Evolutionary conservation across 495 filamentous ascomycete genomes (phyloP).

Genomic region (Tuber umbilicatum): DNA sequence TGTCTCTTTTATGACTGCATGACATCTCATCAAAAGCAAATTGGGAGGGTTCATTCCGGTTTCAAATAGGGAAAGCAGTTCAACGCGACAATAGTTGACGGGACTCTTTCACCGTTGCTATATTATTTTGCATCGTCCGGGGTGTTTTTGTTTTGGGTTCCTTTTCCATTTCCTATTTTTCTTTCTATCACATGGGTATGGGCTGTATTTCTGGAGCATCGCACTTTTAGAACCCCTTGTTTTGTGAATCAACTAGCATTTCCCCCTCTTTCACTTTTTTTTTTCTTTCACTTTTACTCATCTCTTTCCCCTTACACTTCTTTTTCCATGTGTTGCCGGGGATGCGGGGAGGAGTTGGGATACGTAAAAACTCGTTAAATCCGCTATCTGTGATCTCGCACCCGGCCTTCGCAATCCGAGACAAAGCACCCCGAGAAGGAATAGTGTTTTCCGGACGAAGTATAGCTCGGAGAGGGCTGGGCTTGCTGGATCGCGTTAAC

Average conservation of each 20-base stretch:
- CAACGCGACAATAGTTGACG: constrained; percentile 25
- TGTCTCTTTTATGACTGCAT: constrained; percentile 42
- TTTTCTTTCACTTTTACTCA: constrained; percentile 14
- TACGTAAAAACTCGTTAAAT: too few relatives aligned
- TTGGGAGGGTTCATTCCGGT: constrained; percentile 36
- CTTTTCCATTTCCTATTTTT: constrained; percentile 35
- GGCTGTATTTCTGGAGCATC: constrained; percentile 40
- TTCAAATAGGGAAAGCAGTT: constrained; percentile 33
- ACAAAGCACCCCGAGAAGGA: too few relatives aligned
- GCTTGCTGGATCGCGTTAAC: too few relatives aligned
- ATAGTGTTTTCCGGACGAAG: too few relatives aligned
- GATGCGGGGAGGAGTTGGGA: neutral
- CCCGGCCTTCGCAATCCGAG: too few relatives aligned
- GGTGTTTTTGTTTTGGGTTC: constrained; percentile 41
- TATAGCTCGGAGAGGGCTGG: too few relatives aligned
- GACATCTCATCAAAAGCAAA: constrained; percentile 40
- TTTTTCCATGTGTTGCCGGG: constrained; percentile 34
- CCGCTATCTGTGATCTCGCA: too few relatives aligned
- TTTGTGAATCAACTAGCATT: constrained; percentile 39
- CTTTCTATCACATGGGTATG: constrained; percentile 33
- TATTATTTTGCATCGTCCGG: constrained; percentile 39
- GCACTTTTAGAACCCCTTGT: constrained; percentile 39
- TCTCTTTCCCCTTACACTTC: constrained; percentile 31
- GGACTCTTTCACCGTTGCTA: constrained; percentile 36
- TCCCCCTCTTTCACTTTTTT: constrained; percentile 19